Evolutionary conservation across 2,329 filamentous ascomycete species (phyloP).

Genomic region (Myriosclerotinia curreyana): DNA sequence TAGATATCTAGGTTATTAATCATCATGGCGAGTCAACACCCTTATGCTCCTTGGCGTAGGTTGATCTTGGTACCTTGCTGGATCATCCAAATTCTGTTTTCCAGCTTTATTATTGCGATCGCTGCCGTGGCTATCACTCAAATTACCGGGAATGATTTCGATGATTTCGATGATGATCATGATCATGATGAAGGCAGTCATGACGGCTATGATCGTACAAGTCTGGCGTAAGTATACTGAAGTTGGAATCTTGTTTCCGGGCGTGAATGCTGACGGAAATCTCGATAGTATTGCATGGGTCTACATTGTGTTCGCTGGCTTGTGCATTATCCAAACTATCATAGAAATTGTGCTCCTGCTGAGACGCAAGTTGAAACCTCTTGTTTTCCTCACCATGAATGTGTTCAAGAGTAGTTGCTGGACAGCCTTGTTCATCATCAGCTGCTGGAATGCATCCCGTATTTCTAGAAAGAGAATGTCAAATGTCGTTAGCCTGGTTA

Average conservation of each 20-base stretch:
- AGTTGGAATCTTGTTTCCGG: too few species aligned
- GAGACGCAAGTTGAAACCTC: conserved; percentile 29
- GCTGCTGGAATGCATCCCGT: conserved; percentile 22
- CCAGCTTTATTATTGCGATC: neutral
- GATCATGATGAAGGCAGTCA: neutral
- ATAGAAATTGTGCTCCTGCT: conserved; percentile 34
- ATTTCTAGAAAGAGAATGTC: conserved; percentile 8
- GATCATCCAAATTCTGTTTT: conserved; percentile 15
- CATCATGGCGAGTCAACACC: conserved; percentile 18
- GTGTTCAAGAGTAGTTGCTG: conserved; percentile 29
- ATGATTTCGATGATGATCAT: neutral
- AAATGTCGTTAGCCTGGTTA: conserved; percentile 20
- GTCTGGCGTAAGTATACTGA: neutral
- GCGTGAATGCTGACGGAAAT: neutral
- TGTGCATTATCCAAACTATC: conserved; percentile 31
- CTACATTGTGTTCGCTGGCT: conserved; percentile 3
- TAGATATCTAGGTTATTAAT: neutral
- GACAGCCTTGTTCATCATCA: conserved; percentile 27
- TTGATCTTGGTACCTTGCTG: conserved; percentile 18
- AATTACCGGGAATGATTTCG: neutral
- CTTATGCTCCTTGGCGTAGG: conserved; percentile 21
- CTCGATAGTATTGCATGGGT: conserved; percentile 7
- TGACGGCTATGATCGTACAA: neutral
- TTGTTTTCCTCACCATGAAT: conserved; percentile 31
- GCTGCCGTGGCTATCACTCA: neutral